phyloP scores from a whole-genome alignment of 2,329 filamentous ascomycete species.

The Cercospora janseana region DNA sequence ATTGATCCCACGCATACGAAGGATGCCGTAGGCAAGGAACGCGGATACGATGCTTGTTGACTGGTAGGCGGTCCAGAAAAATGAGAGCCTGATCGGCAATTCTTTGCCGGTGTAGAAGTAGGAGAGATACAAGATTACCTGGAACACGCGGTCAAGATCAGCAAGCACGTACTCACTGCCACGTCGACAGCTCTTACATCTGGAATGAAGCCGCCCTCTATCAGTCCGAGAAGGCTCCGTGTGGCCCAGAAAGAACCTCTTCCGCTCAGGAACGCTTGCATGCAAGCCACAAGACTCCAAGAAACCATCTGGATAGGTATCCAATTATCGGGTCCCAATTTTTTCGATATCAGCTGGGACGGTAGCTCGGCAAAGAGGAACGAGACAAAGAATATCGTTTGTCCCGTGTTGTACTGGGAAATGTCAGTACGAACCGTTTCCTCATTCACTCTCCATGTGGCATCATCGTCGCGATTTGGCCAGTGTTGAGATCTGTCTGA shows the following conservation, averaged over 20 bases:
- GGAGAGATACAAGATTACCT: slow-evolving; percentile 62
- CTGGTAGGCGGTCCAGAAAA: slow-evolving; percentile 67
- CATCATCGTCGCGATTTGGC: no score
- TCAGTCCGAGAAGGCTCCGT: slow-evolving; percentile 43
- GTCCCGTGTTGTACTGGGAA: slow-evolving; percentile 42
- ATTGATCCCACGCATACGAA: slow-evolving; percentile 46
- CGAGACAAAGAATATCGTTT: slow-evolving; percentile 69
- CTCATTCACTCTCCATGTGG: no score
- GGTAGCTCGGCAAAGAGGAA: slow-evolving; percentile 61
- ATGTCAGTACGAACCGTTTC: neutral
- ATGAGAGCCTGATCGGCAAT: slow-evolving; percentile 65
- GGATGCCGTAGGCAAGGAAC: slow-evolving; percentile 56
- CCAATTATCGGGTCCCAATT: slow-evolving; percentile 47
- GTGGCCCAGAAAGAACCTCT: slow-evolving; percentile 41
- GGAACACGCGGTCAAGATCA: slow-evolving; percentile 20
- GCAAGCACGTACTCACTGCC: slow-evolving; percentile 51
- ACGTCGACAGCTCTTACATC: slow-evolving; percentile 49
- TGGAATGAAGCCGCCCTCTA: slow-evolving; percentile 57
- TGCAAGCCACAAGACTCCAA: slow-evolving; percentile 46
- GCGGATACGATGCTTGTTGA: slow-evolving; percentile 57
- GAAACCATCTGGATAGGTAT: slow-evolving; percentile 48
- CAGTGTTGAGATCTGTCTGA: no score
- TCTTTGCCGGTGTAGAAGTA: slow-evolving; percentile 73
- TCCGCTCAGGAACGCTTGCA: slow-evolving; percentile 37
- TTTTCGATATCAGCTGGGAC: slow-evolving; percentile 45